Conservation (phyloP, 192 early-diverging fungal species). For the Backusella mclennaniae region DNA sequence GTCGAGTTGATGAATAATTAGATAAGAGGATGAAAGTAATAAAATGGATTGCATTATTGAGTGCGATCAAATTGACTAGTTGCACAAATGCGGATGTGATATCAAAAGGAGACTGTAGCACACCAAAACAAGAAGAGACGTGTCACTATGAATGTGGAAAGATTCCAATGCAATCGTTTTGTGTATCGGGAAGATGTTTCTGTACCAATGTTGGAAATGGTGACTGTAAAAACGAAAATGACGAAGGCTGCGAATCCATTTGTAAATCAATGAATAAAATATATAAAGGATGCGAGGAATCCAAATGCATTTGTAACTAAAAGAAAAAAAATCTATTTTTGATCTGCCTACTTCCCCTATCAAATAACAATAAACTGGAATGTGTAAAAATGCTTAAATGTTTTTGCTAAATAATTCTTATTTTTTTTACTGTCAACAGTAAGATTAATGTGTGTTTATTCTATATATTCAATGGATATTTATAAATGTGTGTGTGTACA, state of each 20-base stretch:
- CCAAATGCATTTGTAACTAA: slow-evolving; percentile 12
- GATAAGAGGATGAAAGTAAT: not conserved
- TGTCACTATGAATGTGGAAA: slow-evolving; percentile 4
- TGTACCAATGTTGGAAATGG: slow-evolving; percentile 9
- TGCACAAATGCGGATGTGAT: not conserved
- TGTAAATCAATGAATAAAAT: not conserved
- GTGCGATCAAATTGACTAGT: not conserved
- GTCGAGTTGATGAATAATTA: not conserved
- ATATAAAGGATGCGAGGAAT: slow-evolving; percentile 2
- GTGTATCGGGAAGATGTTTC: slow-evolving; percentile 3
- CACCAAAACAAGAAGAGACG: not conserved
- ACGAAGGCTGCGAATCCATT: slow-evolving; percentile 7
- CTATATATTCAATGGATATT: not conserved
- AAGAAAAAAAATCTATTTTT: not conserved
- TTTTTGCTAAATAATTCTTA: not conserved
- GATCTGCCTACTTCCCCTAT: not conserved
- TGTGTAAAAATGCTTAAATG: not conserved
- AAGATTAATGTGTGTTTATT: not conserved
- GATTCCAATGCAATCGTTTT: slow-evolving; percentile 7
- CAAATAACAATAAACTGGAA: not conserved
- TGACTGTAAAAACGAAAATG: slow-evolving; percentile 5
- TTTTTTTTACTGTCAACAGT: not conserved
- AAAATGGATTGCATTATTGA: not conserved
- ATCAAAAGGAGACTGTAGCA: not conserved
- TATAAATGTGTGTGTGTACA: not conserved